Percentiles rank a stretch among this genome's conserved stretches.
phyloP scores from a whole-genome alignment of 2,329 filamentous ascomycete species.

The Monosporascus sp. region DNA sequence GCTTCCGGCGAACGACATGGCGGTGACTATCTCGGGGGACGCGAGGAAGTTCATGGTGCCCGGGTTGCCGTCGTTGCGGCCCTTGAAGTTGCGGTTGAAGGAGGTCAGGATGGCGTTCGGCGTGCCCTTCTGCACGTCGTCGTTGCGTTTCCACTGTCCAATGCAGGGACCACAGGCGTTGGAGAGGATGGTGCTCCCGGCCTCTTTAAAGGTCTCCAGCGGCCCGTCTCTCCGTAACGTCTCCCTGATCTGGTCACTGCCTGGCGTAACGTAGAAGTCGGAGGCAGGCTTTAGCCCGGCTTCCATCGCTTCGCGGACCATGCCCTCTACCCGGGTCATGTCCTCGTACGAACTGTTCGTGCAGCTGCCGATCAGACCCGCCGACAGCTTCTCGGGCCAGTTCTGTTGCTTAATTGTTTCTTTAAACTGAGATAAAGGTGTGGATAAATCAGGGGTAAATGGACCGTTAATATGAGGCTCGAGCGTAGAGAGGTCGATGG shows the following conservation, averaged over 20 bases:
- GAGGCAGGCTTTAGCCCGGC: slow-evolving; percentile 88
- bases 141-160: slow-evolving; percentile 91
- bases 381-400: slow-evolving; percentile 89
- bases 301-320: slow-evolving; percentile 84
- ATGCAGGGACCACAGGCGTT: slow-evolving; percentile 95
- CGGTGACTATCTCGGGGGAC: slow-evolving; percentile 93
- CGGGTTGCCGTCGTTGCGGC: slow-evolving; percentile 93
- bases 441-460: slow-evolving; percentile 92
- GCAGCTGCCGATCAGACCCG: slow-evolving; percentile 93
- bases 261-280: slow-evolving; percentile 94
- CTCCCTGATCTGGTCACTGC: slow-evolving; percentile 93
- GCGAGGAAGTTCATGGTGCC: slow-evolving; percentile 98
- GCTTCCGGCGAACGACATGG: slow-evolving; percentile 86
- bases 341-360: slow-evolving; percentile 99
- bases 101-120: slow-evolving; percentile 93
- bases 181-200: slow-evolving; percentile 83
- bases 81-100: slow-evolving; percentile 98
- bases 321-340: slow-evolving; percentile 90
- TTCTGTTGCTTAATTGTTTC: slow-evolving; percentile 75
- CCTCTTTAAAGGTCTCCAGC: slow-evolving; percentile 76
- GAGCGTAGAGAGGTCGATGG: slow-evolving; percentile 82
- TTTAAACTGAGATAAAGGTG: slow-evolving; percentile 85
- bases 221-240: slow-evolving; percentile 88
- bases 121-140: slow-evolving; percentile 78
- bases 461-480: slow-evolving; percentile 97